Base-by-base conservation (phyloP, 495 filamentous ascomycete genomes). In the Penicillium psychrofluorescens region DNA sequence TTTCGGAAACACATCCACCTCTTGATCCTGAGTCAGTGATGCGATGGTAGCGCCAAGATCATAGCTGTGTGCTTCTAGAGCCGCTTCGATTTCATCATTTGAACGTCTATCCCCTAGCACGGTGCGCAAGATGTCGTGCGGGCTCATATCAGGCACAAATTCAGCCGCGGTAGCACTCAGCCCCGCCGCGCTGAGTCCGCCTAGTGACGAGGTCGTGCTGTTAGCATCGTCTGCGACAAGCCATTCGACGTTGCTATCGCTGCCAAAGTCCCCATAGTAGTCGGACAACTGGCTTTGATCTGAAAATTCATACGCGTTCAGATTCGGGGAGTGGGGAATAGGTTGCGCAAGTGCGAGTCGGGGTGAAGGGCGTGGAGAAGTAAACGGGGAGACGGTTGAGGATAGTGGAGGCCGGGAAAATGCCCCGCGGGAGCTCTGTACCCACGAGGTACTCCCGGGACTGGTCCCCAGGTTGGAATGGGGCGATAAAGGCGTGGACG, bases 121-220 rank as follows among this genome's bases (percentile, higher is more conserved):
- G 9, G 90, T 95, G 39, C 94, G 85, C 35, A 99, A 72, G 75
- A 99, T 99, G 63, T 99, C 94, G 69, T 95, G 94, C 3, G 94
- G 90, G 40, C 87, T 92, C 94, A 99, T 99, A 55, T 97, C 90
- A 30, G 83, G 79, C 27, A 86, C 80, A 46, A 87, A 78, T 55
- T 88, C 94, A 44, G 90, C 81, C 11, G 89, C 83, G 7, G 84
- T 85, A 13, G 83, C 83, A 43, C 84, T 86, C 48, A 88, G 83
- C 28, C 84, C 85, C 43, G 77, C 79, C 8, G 66, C 49, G 36
- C 76, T 77, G 34, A 73, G 71, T 3, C 79, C 80, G 14, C 78
- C 75, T 4, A 81, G 78, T 9, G 89, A 95, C 10, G 88, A 83
- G 27, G 78, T 77, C 39, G 79, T 79, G 55, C 85, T 94, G 33